Conservation (phyloP, 2,329 filamentous ascomycete species). For the Beauveria rudraprayagi region DNA sequence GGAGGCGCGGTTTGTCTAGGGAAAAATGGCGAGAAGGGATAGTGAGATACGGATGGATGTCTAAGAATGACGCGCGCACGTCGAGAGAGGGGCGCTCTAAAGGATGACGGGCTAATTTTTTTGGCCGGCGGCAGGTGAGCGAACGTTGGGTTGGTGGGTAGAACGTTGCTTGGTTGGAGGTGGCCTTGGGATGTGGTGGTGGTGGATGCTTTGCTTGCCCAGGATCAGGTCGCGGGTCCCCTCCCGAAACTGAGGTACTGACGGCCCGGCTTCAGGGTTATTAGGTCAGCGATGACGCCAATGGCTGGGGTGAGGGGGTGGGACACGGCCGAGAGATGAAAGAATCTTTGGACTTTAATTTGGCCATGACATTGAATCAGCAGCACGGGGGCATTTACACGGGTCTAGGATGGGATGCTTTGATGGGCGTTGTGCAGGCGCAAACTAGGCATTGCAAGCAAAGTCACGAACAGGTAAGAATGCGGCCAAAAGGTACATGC, state of each 20-base stretch:
- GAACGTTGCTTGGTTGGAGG: constrained; percentile 12
- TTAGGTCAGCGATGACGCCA: constrained; percentile 34
- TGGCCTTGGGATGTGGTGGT: constrained; percentile 6
- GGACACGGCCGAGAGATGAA: background rate
- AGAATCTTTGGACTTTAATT: background rate
- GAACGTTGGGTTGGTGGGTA: constrained; percentile 9
- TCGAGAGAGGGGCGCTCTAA: constrained; percentile 1
- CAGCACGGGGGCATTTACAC: background rate
- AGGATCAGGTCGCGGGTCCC: background rate
- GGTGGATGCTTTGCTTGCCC: background rate
- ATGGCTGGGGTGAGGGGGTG: constrained; percentile 16
- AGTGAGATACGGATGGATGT: background rate
- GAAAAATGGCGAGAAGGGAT: background rate
- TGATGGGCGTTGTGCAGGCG: background rate
- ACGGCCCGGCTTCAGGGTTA: constrained; percentile 19
- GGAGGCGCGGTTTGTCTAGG: background rate
- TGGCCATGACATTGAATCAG: background rate
- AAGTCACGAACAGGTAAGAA: background rate
- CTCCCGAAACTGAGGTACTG: background rate
- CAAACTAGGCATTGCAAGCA: background rate
- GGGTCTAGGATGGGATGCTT: background rate
- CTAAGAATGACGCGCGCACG: background rate
- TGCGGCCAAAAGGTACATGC: constrained; percentile 1
- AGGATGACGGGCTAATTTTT: constrained; percentile 2
- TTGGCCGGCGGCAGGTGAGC: constrained; percentile 11